A percentile compares a stretch with the other conserved stretches of the same genome.
Conservation (phyloP, 352 stramenopile genomes). For the Globisporangium camurandrum region DNA sequence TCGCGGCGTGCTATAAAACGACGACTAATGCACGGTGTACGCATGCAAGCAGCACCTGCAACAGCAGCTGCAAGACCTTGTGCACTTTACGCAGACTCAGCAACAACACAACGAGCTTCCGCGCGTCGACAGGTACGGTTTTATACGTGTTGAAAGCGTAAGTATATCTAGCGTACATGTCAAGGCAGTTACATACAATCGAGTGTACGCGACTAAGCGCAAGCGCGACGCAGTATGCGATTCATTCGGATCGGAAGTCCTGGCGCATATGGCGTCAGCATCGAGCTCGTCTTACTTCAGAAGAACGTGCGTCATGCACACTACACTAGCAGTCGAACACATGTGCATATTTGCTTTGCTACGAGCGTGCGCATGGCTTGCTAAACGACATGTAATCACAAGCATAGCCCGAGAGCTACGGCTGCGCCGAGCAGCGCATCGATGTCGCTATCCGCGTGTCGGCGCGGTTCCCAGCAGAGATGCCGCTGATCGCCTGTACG, state of each 20-base stretch:
- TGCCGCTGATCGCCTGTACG: conserved; percentile 38
- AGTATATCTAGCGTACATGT: not conserved
- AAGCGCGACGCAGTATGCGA: conserved; percentile 12
- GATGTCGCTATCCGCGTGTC: conserved; percentile 38
- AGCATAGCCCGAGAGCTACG: conserved; percentile 25
- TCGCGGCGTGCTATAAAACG: no score
- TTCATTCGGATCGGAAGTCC: conserved; percentile 21
- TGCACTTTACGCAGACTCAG: conserved; percentile 39
- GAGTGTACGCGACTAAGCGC: not conserved
- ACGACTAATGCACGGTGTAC: no score
- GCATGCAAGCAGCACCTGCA: conserved; percentile 22
- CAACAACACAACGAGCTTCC: conserved; percentile 35
- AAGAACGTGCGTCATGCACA: conserved; percentile 19
- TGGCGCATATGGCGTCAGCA: conserved; percentile 17
- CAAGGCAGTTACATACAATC: not conserved
- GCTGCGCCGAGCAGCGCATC: conserved; percentile 27
- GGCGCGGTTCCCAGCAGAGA: conserved; percentile 27
- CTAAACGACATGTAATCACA: no score
- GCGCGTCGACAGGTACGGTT: conserved; percentile 65
- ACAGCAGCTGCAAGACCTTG: conserved; percentile 59
- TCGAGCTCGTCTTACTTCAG: conserved; percentile 30
- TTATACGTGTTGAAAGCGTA: no score
- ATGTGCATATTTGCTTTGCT: not conserved
- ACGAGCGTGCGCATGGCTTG: no score
- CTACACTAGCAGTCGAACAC: no score